phyloP scores from a whole-genome alignment of 2,329 filamentous ascomycete genomes.

The Penicillium sp. region DNA sequence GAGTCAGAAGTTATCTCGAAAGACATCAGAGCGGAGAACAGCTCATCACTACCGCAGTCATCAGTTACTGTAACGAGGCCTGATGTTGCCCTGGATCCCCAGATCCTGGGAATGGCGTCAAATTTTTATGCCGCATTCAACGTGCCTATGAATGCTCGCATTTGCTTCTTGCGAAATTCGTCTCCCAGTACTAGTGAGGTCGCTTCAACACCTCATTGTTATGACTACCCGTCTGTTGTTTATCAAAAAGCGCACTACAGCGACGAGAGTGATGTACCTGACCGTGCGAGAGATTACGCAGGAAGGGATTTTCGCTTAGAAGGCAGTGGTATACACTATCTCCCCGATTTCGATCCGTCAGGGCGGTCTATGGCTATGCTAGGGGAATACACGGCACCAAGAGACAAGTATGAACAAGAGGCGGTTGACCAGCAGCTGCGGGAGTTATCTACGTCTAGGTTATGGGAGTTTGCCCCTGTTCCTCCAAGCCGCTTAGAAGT shows the following conservation, averaged over 20 bases:
- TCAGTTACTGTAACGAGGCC: no score
- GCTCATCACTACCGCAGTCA: no score
- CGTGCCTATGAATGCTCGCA: no score
- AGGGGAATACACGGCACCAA: no score
- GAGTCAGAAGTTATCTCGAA: slow-evolving; percentile 18
- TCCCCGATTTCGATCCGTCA: slow-evolving; percentile 66
- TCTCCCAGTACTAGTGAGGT: slow-evolving; percentile 39
- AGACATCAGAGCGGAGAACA: no score
- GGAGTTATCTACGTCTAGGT: slow-evolving; percentile 52
- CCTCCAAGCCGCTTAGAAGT: slow-evolving; percentile 68
- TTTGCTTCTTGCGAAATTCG: slow-evolving; percentile 21
- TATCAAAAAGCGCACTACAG: slow-evolving; percentile 84
- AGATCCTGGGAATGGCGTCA: no score
- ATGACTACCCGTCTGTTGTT: slow-evolving; percentile 57
- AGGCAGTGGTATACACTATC: slow-evolving; percentile 65
- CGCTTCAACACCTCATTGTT: slow-evolving; percentile 47
- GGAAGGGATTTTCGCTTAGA: slow-evolving; percentile 74
- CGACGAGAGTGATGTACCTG: slow-evolving; percentile 71
- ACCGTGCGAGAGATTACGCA: slow-evolving; percentile 69
- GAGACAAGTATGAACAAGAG: slow-evolving; percentile 46
- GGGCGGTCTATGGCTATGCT: slow-evolving; percentile 45
- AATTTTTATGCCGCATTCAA: no score
- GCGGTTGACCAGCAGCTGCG: slow-evolving; percentile 46
- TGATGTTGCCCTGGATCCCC: no score
- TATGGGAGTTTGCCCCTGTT: slow-evolving; percentile 66